Evolutionary conservation across 352 stramenopile species (phyloP), one percentile per base, ranked within the genome.

Genomic region (Pythium apleroticum): DNA sequence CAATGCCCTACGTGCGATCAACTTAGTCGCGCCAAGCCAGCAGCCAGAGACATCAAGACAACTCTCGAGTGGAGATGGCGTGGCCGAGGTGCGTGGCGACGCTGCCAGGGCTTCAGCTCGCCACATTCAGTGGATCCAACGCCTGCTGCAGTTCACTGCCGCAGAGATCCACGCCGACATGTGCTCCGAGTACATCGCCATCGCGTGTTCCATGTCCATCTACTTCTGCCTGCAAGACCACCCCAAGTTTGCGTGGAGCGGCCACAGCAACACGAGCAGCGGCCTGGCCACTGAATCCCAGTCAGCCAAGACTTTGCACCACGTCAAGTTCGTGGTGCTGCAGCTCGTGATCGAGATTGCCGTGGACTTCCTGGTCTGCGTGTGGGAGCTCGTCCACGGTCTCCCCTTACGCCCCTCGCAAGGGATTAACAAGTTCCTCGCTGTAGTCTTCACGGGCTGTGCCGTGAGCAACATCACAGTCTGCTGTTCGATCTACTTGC

Each of bases 151-250:
- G 27, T 66, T 66, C 41, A 57, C 52, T 11, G 60, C 52, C 12
- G 60, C 60, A 17, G 60, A 66, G 25, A 54, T 66, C 25, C 60
- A 66, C 22, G 60, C 60, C 49, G 64, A 78, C 28, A 78, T 78
- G 68, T 74, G 64, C 62, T 78, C 72, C 24, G 65, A 78, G 60
- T 72, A 74, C 52, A 78, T 78, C 27, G 68, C 72, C 1, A 78
- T 74, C 43, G 60, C 55, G 30, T 78, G 65, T 49, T 71, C 68
- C n/a, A 64, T 69, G 20, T 72, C 71, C 8, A 78, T 73, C 20
- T 71, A 66, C 65, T 68, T 66, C 25, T 72, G 63, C 39, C 50
- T 78, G 17, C 52, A 61, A 15, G 54, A 37, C 12, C 57, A 74
- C 28, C 41, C 64, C 0, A 58, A 71, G 25, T 65, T 76, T 20